A percentile compares a stretch with the other conserved stretches of the same genome.
Evolutionary conservation across 495 filamentous ascomycete species (phyloP).

Genomic region (Aspergillus baeticus): DNA sequence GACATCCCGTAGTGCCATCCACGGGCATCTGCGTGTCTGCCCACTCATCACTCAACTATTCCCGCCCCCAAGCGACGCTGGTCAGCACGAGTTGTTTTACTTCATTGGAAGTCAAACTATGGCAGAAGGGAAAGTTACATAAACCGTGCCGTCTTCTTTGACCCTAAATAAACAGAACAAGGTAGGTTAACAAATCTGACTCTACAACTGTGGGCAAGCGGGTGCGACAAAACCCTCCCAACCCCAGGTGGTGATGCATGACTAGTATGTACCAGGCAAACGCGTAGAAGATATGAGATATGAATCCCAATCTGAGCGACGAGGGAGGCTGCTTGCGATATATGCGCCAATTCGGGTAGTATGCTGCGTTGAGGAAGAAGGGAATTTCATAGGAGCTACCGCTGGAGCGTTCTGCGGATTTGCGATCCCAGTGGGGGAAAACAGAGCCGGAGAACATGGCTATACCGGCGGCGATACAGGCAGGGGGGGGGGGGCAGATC

Average conservation of each 20-base stretch:
- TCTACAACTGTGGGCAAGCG: constrained; percentile 13
- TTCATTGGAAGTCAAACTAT: background rate
- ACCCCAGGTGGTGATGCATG: constrained; percentile 8
- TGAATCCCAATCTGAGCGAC: constrained; percentile 64
- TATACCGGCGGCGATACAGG: background rate
- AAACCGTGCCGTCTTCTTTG: constrained; percentile 74
- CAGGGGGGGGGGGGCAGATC: too few relatives aligned
- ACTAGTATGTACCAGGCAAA: constrained; percentile 63
- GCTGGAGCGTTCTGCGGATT: constrained; percentile 27
- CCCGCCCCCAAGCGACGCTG: background rate
- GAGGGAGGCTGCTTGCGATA: constrained; percentile 78
- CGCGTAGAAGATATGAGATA: constrained; percentile 85
- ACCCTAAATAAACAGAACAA: constrained; percentile 53
- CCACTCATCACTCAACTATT: constrained; percentile 81
- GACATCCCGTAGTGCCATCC: constrained; percentile 73
- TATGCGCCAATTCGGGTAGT: constrained; percentile 84
- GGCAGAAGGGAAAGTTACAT: constrained; percentile 50
- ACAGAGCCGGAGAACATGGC: constrained; percentile 22
- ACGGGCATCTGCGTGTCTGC: constrained; percentile 78
- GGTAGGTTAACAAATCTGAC: constrained; percentile 25
- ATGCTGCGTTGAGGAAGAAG: constrained; percentile 69
- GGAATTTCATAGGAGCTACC: constrained; percentile 39
- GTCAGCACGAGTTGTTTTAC: constrained; percentile 18
- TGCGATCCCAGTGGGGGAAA: constrained; percentile 31
- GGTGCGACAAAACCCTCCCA: background rate